A percentile compares a stretch with the other conserved stretches of the same genome.
phyloP scores from a whole-genome alignment of 2,329 filamentous ascomycete genomes.

The Fusarium newnesense region DNA sequence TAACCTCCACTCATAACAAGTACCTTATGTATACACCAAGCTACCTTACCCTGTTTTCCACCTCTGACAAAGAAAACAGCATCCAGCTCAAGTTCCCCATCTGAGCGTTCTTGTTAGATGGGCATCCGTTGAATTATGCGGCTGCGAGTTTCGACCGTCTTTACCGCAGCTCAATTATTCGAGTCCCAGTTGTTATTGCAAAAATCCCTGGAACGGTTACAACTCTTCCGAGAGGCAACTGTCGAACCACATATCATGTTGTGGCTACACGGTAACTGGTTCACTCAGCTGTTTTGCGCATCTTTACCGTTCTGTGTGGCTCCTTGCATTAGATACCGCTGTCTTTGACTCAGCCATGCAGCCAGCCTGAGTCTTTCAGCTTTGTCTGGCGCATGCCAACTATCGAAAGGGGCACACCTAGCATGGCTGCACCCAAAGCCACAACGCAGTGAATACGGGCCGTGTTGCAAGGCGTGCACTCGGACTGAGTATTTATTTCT shows the following conservation, averaged over 20 bases:
- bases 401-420: not conserved
- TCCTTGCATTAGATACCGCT: constrained; percentile 1
- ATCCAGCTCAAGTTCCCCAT: constrained; percentile 1
- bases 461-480: not conserved
- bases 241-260: not conserved
- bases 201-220: not conserved
- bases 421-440: constrained; percentile 6
- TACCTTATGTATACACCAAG: not conserved
- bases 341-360: not conserved
- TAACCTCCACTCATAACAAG: not conserved
- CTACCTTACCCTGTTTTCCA: not conserved
- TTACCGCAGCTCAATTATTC: not conserved
- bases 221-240: not conserved
- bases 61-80: not conserved
- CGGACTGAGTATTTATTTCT: too few relatives aligned
- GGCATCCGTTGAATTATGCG: not conserved
- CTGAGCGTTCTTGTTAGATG: not conserved
- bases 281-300: not conserved
- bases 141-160: not conserved
- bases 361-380: constrained; percentile 26
- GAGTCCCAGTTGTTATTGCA: not conserved
- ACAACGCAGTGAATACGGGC: not conserved
- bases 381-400: constrained; percentile 5
- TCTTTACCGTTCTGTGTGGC: not conserved
- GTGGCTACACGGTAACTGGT: not conserved